Conservation (phyloP, 129 eudicot genomes). For the Glebionis coronaria region DNA sequence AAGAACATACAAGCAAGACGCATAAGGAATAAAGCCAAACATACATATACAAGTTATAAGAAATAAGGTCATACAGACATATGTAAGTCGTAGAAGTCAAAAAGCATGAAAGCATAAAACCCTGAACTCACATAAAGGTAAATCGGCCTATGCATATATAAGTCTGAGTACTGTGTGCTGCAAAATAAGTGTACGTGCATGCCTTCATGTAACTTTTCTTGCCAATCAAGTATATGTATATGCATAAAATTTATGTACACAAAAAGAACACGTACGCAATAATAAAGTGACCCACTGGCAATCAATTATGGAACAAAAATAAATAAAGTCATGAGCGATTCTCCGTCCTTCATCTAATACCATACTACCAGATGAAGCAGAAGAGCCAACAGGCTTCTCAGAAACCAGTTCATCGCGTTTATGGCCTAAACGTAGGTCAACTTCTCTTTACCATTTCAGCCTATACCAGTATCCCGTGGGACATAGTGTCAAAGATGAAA, state of each 20-base stretch:
- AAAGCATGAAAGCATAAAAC: too few relatives aligned
- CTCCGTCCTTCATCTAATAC: slow-evolving; percentile 49
- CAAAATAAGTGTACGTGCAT: not conserved
- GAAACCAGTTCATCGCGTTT: slow-evolving; percentile 46
- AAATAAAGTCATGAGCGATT: slow-evolving; percentile 25
- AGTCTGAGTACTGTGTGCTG: too few relatives aligned
- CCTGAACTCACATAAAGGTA: too few relatives aligned
- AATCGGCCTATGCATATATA: too few relatives aligned
- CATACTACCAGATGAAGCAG: slow-evolving; percentile 48
- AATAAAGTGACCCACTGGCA: too few relatives aligned
- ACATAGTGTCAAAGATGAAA: slow-evolving; percentile 58
- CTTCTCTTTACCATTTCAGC: slow-evolving; percentile 60
- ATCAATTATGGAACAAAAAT: not conserved
- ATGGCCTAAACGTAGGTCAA: slow-evolving; percentile 52
- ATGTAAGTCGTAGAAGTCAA: too few relatives aligned
- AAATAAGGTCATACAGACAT: too few relatives aligned
- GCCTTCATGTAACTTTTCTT: too few relatives aligned
- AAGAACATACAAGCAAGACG: too few relatives aligned
- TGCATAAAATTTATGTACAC: not conserved
- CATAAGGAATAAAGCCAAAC: too few relatives aligned
- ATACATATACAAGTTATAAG: too few relatives aligned
- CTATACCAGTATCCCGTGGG: slow-evolving; percentile 59
- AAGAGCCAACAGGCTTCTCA: slow-evolving; percentile 38
- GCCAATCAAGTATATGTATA: not conserved
- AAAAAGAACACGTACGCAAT: not conserved